Conservation (phyloP, 2,329 filamentous ascomycete species). For the Xylaria sp. region DNA sequence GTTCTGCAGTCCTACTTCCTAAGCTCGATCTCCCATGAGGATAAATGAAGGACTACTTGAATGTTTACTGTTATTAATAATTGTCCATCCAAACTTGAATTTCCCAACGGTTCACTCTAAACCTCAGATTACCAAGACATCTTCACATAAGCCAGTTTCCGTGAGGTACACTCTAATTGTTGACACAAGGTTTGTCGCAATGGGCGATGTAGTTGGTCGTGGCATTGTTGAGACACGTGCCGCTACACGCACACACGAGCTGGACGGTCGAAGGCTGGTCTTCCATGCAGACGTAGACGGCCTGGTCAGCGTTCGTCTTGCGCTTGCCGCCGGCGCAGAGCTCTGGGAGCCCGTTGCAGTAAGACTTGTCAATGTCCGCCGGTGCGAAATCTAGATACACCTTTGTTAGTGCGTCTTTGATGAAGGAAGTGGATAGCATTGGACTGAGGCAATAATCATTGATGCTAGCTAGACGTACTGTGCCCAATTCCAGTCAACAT, state of each 20-base stretch:
- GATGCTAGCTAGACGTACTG: constrained; percentile 38
- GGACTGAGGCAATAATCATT: neutral
- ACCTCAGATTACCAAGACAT: neutral
- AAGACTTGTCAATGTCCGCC: constrained; percentile 44
- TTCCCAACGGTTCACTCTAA: neutral
- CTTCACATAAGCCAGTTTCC: neutral
- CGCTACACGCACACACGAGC: constrained; percentile 47
- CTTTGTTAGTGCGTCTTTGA: constrained; percentile 7
- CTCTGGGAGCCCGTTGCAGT: constrained; percentile 45
- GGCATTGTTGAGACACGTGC: constrained; percentile 46
- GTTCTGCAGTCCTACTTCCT: neutral
- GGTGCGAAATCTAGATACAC: constrained; percentile 43
- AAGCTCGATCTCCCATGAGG: neutral
- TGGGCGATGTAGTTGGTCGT: constrained; percentile 48
- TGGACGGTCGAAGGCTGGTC: constrained; percentile 46
- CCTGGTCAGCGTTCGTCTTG: constrained; percentile 45
- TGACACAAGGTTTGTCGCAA: constrained; percentile 47
- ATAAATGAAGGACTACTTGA: constrained; percentile 3
- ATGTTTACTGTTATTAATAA: neutral
- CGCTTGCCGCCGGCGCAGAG: constrained; percentile 43
- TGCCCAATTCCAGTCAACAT: constrained; percentile 45
- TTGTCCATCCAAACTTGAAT: neutral
- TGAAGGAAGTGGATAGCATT: neutral
- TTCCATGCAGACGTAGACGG: constrained; percentile 48
- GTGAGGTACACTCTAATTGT: constrained; percentile 18